These are phyloP conservation scores for Trichoderma hamatum DNA, from an alignment of 2,329 filamentous ascomycete genomes.

Conservation along the genomic window DNA sequence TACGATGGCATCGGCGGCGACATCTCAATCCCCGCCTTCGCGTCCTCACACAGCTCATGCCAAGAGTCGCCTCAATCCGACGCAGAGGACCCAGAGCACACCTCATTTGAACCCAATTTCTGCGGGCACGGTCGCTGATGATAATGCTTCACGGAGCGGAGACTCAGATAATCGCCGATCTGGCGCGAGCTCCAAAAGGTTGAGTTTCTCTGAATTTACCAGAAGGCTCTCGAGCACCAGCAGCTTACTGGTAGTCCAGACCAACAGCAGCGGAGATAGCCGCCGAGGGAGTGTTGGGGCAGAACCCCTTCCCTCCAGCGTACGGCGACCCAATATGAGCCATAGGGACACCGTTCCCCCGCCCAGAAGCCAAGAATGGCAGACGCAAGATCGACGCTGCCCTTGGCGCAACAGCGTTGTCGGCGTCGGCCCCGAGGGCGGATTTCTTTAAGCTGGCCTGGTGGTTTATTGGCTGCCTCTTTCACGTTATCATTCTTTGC, in stretches of 20 bases:
- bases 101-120: slow-evolving; percentile 46
- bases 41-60: slow-evolving; percentile 60
- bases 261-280: slow-evolving; percentile 55
- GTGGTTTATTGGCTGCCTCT: not conserved
- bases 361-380: slow-evolving; percentile 41
- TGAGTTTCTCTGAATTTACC: slow-evolving; percentile 64
- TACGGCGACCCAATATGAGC: slow-evolving; percentile 47
- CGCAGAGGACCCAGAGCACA: slow-evolving; percentile 53
- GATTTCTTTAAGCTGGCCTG: slow-evolving; percentile 49
- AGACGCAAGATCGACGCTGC: slow-evolving; percentile 51
- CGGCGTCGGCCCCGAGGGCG: slow-evolving; percentile 56
- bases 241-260: slow-evolving; percentile 61
- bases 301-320: slow-evolving; percentile 45
- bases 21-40: slow-evolving; percentile 33
- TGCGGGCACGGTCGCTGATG: slow-evolving; percentile 40
- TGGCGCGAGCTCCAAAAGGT: slow-evolving; percentile 57
- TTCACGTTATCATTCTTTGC: not conserved
- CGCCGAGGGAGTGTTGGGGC: slow-evolving; percentile 53
- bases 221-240: slow-evolving; percentile 64
- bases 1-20: slow-evolving; percentile 28
- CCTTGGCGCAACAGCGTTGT: slow-evolving; percentile 61
- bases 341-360: slow-evolving; percentile 42
- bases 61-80: slow-evolving; percentile 48
- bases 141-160: slow-evolving; percentile 35
- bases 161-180: slow-evolving; percentile 54